Conservation (phyloP, 768 basidiomycete genomes). For the Tricholoma furcatifolium region DNA sequence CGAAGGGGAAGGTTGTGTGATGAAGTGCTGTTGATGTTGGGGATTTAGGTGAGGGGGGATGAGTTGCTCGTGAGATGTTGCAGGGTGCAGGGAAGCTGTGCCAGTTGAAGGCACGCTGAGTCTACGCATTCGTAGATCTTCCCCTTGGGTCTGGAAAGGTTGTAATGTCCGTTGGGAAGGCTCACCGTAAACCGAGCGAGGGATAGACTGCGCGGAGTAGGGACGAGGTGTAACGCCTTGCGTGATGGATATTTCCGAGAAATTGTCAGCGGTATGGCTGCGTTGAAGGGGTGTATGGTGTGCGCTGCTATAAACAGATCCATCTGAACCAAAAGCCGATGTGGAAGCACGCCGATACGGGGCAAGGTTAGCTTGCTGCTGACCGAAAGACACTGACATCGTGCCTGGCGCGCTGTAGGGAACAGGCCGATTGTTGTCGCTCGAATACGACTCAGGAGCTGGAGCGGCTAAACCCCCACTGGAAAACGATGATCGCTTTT, state of each 20-base stretch:
- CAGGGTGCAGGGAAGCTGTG: constrained; percentile 8
- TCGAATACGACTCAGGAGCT: constrained; percentile 14
- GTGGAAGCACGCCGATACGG: constrained; percentile 6
- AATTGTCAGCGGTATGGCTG: constrained; percentile 19
- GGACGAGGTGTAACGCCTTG: constrained; percentile 26
- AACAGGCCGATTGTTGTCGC: constrained; percentile 15
- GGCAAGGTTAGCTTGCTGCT: constrained; percentile 4
- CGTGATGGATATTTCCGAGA: constrained; percentile 20
- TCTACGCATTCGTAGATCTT: constrained; percentile 14
- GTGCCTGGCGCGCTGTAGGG: constrained; percentile 22
- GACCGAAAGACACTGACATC: constrained; percentile 13
- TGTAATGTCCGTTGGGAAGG: constrained; percentile 12
- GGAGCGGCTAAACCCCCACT: constrained; percentile 8
- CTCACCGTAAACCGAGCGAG: constrained; percentile 24
- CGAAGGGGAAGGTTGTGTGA: constrained; percentile 17
- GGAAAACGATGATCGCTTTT: constrained; percentile 24
- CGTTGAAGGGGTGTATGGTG: constrained; percentile 6
- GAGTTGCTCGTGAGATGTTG: constrained; percentile 2
- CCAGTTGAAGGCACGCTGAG: constrained; percentile 6
- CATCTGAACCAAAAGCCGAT: constrained; percentile 8
- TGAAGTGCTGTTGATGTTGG: constrained; percentile 14
- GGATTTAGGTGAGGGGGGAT: background rate
- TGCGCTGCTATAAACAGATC: constrained; percentile 11
- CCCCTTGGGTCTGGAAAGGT: constrained; percentile 12
- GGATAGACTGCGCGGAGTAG: constrained; percentile 25